Evolutionary conservation across 2,329 filamentous ascomycete species (phyloP), one percentile per base, ranked within the genome.

Genomic region (Metarhizium brunneum): DNA sequence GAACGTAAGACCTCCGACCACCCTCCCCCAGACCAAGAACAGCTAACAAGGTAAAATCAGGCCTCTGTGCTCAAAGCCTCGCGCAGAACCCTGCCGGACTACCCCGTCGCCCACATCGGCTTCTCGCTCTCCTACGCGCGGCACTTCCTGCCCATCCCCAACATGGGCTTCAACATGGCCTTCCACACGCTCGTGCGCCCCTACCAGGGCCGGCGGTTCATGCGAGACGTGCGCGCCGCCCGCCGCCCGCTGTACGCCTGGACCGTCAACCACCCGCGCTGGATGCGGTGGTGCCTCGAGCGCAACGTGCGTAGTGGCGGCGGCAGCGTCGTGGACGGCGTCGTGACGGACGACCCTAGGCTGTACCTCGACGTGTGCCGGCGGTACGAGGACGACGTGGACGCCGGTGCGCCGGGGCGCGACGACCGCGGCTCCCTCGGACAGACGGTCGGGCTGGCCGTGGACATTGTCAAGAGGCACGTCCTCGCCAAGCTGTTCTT

Each of bases 331-430:
- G 32, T 95, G 1, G 88, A 95, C 62, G 92, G 89, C 1, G 86
- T 96, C 4, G 85, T 96, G 54, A 95, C 91, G 0, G 92, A 96
- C 65, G 85, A 96, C 62, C 88, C 89, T 1, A 80, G 80, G 65
- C 70, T 80, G 60, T 92, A 85, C 64, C 66, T 84, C 29, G 79
- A 86, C 48, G 77, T 90, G 2, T 83, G 81, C 59, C 64, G 75
- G 50, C 62, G 70, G 47, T 67, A 60, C 53, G 68, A 71, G 59
- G 65, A 71, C 47, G 69, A 71, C 57, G 57, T 65, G 48, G 69
- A 70, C 42, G 67, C 63, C 54, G 16, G 57, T 25, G 18, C 4
- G 14, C 43, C 54, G 38, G 54, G 52, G 43, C 53, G 55, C 36
- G 54, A 50, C 20, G 54, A 50, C 20, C 47, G 42, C 20, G 52